Evolutionary conservation across 176 grass and related monocot genomes (phyloP).

Genomic region (Aegilops speltoides): DNA sequence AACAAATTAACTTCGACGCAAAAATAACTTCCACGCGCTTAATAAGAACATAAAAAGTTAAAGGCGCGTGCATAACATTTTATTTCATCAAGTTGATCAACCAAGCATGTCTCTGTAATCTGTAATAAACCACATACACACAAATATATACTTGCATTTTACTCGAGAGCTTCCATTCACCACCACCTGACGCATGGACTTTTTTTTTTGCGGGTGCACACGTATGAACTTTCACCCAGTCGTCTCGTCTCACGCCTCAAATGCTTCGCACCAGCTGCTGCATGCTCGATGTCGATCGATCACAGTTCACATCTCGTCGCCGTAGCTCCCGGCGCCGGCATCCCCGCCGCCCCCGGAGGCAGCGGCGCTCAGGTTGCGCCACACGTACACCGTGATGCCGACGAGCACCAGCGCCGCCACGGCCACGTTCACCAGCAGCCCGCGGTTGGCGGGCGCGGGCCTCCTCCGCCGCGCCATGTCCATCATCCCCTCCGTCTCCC

Average conservation of each 20-base stretch:
- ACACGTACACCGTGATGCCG: constrained; percentile 52
- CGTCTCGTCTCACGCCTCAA: too few relatives aligned
- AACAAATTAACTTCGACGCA: too few relatives aligned
- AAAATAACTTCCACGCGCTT: too few relatives aligned
- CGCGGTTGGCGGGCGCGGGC: not conserved
- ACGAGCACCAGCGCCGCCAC: constrained; percentile 57
- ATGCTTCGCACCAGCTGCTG: too few relatives aligned
- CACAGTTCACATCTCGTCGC: constrained; percentile 48
- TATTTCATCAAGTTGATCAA: not conserved
- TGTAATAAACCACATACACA: not conserved
- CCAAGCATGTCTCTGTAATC: not conserved
- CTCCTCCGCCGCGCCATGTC: not conserved
- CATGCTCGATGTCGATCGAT: too few relatives aligned
- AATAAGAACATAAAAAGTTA: not conserved
- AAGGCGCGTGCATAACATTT: not conserved
- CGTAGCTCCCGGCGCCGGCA: not conserved
- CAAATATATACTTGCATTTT: not conserved
- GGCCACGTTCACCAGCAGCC: constrained; percentile 58
- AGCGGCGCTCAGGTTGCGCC: constrained; percentile 32
- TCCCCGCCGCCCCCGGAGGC: constrained; percentile 11
- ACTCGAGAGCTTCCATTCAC: not conserved
- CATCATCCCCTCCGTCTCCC: not conserved
- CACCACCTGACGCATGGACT: too few relatives aligned
- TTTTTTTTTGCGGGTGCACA: too few relatives aligned
- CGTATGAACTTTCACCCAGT: too few relatives aligned